phyloP scores from a whole-genome alignment of 1,284 basidiomycete species.

The Paramarasmius palmivorus region DNA sequence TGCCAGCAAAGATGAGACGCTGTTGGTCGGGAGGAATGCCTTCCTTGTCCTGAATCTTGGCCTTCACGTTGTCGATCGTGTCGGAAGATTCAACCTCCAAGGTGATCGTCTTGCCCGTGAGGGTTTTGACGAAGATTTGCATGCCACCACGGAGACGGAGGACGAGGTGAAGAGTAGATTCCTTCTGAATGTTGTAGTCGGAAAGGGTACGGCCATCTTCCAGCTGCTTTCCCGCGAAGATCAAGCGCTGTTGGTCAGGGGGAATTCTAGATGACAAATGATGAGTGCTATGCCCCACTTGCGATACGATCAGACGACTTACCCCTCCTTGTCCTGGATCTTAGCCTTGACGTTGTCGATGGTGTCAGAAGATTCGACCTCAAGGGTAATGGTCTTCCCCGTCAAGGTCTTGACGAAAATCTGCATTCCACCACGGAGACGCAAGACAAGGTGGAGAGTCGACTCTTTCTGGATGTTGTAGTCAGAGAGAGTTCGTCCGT shows the following conservation, averaged over 20 bases:
- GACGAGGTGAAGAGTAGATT: constrained; percentile 40
- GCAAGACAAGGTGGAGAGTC: constrained; percentile 65
- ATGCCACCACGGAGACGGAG: constrained; percentile 49
- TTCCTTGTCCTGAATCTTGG: constrained; percentile 78
- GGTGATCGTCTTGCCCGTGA: constrained; percentile 90
- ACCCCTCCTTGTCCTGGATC: constrained; percentile 80
- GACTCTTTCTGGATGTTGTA: constrained; percentile 81
- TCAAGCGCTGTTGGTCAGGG: constrained; percentile 81
- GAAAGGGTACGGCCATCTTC: constrained; percentile 73
- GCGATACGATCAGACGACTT: constrained; percentile 21
- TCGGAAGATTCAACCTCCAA: constrained; percentile 89
- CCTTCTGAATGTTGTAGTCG: constrained; percentile 77
- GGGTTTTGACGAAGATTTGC: constrained; percentile 84
- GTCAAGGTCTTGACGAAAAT: constrained; percentile 87
- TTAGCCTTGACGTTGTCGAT: constrained; percentile 83
- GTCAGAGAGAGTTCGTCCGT: constrained; percentile 77
- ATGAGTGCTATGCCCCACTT: neutral
- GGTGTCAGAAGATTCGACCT: constrained; percentile 84
- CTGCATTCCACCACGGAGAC: constrained; percentile 87
- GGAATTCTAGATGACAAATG: constrained; percentile 50
- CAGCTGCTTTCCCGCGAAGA: constrained; percentile 75
- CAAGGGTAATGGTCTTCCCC: constrained; percentile 88
- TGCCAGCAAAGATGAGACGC: constrained; percentile 86
- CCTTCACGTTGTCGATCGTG: constrained; percentile 87
- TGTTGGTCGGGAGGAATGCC: constrained; percentile 58